phyloP scores from a whole-genome alignment of 2,329 filamentous ascomycete genomes.

The Monosporascus sp. region DNA sequence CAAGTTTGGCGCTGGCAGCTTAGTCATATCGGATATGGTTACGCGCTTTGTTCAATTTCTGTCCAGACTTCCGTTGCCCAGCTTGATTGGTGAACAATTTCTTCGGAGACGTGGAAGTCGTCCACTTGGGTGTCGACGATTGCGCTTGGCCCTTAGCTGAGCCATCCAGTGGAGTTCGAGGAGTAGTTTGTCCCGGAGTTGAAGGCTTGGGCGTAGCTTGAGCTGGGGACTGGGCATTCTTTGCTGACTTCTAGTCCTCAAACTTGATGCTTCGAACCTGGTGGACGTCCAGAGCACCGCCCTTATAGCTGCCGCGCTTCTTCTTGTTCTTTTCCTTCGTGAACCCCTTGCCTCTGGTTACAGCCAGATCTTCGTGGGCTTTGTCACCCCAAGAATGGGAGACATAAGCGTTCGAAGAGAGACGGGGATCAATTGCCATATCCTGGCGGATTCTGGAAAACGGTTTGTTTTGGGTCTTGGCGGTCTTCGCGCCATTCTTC shows the following conservation, averaged over 20 bases:
- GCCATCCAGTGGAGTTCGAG: background rate
- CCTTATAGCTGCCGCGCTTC: constrained; percentile 84
- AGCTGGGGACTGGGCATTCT: background rate
- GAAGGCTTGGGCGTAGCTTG: background rate
- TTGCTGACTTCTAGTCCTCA: constrained; percentile 60
- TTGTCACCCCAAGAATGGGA: constrained; percentile 83
- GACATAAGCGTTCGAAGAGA: constrained; percentile 75
- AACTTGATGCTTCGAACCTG: constrained; percentile 89
- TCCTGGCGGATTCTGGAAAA: constrained; percentile 74
- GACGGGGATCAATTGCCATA: constrained; percentile 60
- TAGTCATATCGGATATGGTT: background rate
- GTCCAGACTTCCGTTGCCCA: too few relatives aligned
- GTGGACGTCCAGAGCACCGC: constrained; percentile 78
- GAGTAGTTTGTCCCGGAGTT: too few relatives aligned
- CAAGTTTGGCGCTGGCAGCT: background rate
- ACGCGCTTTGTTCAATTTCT: background rate
- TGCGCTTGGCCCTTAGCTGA: background rate
- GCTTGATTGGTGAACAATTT: too few relatives aligned
- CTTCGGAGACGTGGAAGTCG: background rate
- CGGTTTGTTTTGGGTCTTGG: constrained; percentile 56
- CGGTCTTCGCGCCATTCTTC: constrained; percentile 25
- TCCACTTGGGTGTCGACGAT: background rate
- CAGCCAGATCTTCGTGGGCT: constrained; percentile 80
- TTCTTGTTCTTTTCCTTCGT: constrained; percentile 99
- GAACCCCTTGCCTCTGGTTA: constrained; percentile 94